A percentile compares a stretch with the other conserved stretches of the same genome.
Conservation (phyloP, 1,284 basidiomycete genomes). For the Ustilago lituana region DNA sequence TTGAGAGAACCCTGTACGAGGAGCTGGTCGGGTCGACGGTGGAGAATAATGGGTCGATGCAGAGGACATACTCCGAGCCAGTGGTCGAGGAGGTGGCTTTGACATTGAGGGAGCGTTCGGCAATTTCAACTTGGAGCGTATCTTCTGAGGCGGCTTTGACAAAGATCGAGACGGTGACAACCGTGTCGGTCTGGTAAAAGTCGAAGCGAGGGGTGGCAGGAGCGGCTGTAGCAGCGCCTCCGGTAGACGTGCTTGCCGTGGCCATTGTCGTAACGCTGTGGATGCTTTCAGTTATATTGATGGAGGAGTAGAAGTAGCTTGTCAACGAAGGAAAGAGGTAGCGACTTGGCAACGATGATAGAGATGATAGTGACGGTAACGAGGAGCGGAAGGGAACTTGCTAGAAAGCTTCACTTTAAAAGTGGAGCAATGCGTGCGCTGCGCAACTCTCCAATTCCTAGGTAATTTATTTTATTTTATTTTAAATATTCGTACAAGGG, state of each 20-base stretch:
- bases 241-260: conserved; percentile 1
- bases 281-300: not conserved
- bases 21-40: conserved; percentile 29
- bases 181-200: conserved; percentile 65
- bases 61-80: conserved; percentile 30
- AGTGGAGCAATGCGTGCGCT: conserved; percentile 12
- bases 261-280: conserved; percentile 24
- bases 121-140: conserved; percentile 40
- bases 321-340: not conserved
- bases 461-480: not conserved
- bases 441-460: no score
- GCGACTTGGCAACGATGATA: not conserved
- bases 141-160: conserved; percentile 49
- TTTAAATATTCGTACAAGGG: not conserved
- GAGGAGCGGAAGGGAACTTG: not conserved
- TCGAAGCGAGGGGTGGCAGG: conserved; percentile 54
- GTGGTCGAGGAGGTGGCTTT: conserved; percentile 17
- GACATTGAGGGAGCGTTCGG: conserved; percentile 21
- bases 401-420: conserved; percentile 7
- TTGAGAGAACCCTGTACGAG: conserved; percentile 44
- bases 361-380: not conserved
- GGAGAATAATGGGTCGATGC: conserved; percentile 44
- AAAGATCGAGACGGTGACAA: conserved; percentile 60
- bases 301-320: not conserved
- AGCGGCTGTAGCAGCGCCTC: not conserved